phyloP scores from a whole-genome alignment of 2,329 filamentous ascomycete genomes.

The Fusarium praegraminearum region DNA sequence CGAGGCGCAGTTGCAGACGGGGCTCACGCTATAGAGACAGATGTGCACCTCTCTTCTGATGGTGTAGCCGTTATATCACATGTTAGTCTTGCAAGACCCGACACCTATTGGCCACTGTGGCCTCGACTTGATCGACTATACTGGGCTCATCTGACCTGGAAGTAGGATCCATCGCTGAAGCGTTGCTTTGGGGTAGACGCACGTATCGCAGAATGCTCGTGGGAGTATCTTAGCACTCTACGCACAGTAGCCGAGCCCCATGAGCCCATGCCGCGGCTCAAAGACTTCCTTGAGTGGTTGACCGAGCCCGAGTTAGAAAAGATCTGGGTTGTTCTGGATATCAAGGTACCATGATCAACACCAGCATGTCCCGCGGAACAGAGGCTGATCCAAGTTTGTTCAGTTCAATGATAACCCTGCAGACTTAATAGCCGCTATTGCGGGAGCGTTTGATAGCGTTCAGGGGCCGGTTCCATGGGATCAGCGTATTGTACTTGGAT shows the following conservation, averaged over 20 bases:
- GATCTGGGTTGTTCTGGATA: slow-evolving; percentile 87
- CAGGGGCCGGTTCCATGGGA: slow-evolving; percentile 71
- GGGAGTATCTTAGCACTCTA: slow-evolving; percentile 76
- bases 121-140: not conserved
- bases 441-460: slow-evolving; percentile 69
- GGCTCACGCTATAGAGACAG: slow-evolving; percentile 87
- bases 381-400: slow-evolving; percentile 18
- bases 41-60: slow-evolving; percentile 85
- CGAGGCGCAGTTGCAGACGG: slow-evolving; percentile 77
- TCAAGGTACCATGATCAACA: slow-evolving; percentile 71
- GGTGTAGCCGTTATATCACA: slow-evolving; percentile 88
- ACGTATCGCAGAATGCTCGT: slow-evolving; percentile 80
- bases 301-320: slow-evolving; percentile 71
- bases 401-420: slow-evolving; percentile 77
- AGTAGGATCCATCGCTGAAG: slow-evolving; percentile 79
- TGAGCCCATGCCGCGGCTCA: slow-evolving; percentile 78
- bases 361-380: slow-evolving; percentile 12
- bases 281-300: slow-evolving; percentile 80
- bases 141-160: slow-evolving; percentile 14
- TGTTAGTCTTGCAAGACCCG: slow-evolving; percentile 58
- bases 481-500: slow-evolving; percentile 80
- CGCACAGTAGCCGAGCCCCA: slow-evolving; percentile 75
- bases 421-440: slow-evolving; percentile 77
- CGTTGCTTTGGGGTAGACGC: slow-evolving; percentile 84
- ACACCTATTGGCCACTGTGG: not conserved